Base-by-base conservation (phyloP, 495 filamentous ascomycete genomes). In the Polyplosphaeria fusca region DNA sequence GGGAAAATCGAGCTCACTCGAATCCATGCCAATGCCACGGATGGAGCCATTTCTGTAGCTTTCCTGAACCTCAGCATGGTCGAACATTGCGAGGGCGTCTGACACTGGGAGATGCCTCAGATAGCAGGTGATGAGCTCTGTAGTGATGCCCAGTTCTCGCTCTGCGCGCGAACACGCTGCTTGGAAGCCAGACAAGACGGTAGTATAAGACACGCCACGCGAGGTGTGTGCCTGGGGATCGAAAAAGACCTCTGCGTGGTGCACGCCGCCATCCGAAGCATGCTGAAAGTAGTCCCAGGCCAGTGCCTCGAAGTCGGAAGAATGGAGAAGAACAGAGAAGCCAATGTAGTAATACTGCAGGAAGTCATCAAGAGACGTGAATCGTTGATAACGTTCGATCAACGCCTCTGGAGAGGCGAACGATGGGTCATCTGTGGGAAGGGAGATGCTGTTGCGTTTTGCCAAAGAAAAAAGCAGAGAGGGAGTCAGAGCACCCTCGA, bases 241-340 rank as follows among this genome's bases (percentile, higher is more conserved):
- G 72, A 89, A 90, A 72, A 88, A 90, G 47, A 89, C 78, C 61
- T 92, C 88, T 2, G 85, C 85, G 57, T 91, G 87, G 30, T 81
- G 75, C 5, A 89, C 85, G 46, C 81, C 82, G 60, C 87, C 82
- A 0, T 71, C 65, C 48, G 84, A 76, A 1, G 85, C 87, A 45
- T 76, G 80, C 35, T 73, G 48, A 70, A 90, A 86, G 69, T 90
- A 91, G 27, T 78, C 75, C 76, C 82, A 90, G 19, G 86, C 85
- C 0, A 92, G 74, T n/a, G 78, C 77, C 61, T 88, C 82, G 64
- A 89, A 91, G 71, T 90, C 87, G 25, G 70, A 60, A 14, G 76
- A 72, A 7, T 76, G 72, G 23, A 78, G 62, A 11, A 90, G 77
- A 12, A 85, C 83, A 25, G 77, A 79, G 80, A 88, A 87, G 65